Evolutionary conservation across 306 rosid genomes (phyloP).

Genomic region (Ceratonia siliqua): DNA sequence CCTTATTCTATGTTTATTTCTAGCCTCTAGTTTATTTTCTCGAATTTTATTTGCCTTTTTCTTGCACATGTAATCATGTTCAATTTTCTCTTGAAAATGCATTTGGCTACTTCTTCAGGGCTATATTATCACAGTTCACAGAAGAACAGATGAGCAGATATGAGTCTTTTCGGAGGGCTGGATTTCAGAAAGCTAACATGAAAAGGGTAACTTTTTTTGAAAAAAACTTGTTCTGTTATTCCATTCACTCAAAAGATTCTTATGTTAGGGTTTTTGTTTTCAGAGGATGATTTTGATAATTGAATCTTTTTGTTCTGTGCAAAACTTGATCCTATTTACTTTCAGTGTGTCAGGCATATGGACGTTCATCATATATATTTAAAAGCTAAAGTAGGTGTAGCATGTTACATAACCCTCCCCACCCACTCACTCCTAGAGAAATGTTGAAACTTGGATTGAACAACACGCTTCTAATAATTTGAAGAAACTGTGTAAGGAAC

Average conservation of each 20-base stretch:
- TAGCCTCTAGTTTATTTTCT: not conserved
- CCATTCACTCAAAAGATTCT: not conserved
- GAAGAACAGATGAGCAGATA: slow-evolving; percentile 95
- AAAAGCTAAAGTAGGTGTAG: not conserved
- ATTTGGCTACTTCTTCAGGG: slow-evolving; percentile 46
- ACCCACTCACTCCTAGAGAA: not conserved
- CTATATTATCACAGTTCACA: slow-evolving; percentile 76
- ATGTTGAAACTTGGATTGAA: not conserved
- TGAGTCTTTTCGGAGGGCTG: slow-evolving; percentile 91
- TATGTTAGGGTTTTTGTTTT: not conserved
- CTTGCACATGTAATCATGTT: not conserved
- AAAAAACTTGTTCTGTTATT: not conserved
- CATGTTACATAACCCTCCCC: not conserved
- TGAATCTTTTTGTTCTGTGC: not conserved
- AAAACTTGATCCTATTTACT: not conserved
- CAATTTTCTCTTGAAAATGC: not conserved
- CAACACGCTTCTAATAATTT: not conserved
- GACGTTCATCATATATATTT: not conserved
- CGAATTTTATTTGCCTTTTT: not conserved
- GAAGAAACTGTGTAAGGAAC: too few relatives aligned
- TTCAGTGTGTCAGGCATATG: not conserved
- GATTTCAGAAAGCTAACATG: slow-evolving; percentile 92
- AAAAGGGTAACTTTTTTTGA: slow-evolving; percentile 59
- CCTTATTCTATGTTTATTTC: not conserved
- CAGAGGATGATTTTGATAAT: not conserved